A percentile compares a stretch with the other conserved stretches of the same genome.
phyloP scores from a whole-genome alignment of 805 yeast genomes.

The Ogataea haglerorum region DNA sequence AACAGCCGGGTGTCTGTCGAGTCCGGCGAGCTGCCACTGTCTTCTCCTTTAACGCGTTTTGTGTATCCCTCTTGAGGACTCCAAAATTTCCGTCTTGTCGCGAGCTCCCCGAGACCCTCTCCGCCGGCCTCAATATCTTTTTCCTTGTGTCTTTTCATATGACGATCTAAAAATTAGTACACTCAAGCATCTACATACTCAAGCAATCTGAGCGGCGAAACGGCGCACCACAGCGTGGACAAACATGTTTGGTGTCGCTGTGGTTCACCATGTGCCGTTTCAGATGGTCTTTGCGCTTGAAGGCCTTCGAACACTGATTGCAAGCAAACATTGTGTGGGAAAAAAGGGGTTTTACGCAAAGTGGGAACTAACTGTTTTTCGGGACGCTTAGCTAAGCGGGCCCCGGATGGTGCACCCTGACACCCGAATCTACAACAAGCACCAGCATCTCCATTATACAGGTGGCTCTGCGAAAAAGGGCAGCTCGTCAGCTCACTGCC shows the following conservation, averaged over 20 bases:
- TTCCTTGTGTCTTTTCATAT: constrained; percentile 14
- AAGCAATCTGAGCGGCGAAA: constrained; percentile 15
- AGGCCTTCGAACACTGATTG: constrained; percentile 13
- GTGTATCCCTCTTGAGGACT: constrained; percentile 4
- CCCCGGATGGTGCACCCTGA: neutral
- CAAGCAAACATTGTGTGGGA: constrained; percentile 9
- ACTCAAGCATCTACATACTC: constrained; percentile 7
- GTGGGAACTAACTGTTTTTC: neutral
- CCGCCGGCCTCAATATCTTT: constrained; percentile 19
- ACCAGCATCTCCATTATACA: neutral
- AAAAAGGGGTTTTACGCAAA: constrained; percentile 1
- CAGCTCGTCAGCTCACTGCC: constrained; percentile 15
- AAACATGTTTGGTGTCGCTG: constrained; percentile 3
- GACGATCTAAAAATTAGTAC: constrained; percentile 13
- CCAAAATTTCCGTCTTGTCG: constrained; percentile 9
- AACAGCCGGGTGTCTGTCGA: constrained; percentile 7
- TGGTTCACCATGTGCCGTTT: constrained; percentile 19
- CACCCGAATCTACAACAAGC: neutral
- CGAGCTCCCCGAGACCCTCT: constrained; percentile 10
- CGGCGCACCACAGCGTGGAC: constrained; percentile 13
- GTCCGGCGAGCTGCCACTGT: neutral
- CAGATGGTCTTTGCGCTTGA: constrained; percentile 21
- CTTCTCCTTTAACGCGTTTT: neutral
- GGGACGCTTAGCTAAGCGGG: neutral
- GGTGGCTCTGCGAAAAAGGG: neutral